Conservation (phyloP, 2,329 filamentous ascomycete species). For the Tolypocladium capitatum region DNA sequence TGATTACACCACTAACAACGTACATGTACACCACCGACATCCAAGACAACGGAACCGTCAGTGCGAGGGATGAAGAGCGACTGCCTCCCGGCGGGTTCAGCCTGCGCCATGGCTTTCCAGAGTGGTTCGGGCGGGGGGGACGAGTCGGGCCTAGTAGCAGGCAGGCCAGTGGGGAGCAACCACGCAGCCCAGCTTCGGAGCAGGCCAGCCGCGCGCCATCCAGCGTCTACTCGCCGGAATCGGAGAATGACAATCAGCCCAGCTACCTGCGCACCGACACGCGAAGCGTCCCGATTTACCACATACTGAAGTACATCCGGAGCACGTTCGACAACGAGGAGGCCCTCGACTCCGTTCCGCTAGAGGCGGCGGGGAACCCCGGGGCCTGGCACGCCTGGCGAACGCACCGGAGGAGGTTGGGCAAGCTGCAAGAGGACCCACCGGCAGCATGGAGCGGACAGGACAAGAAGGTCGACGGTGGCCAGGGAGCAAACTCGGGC, state of each 20-base stretch:
- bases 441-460: background rate
- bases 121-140: conserved; percentile 63
- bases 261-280: conserved; percentile 28
- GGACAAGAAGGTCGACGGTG: background rate
- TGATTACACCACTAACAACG: conserved; percentile 85
- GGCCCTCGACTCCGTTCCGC: conserved; percentile 64
- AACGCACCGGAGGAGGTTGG: conserved; percentile 41
- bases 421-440: conserved; percentile 13
- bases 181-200: conserved; percentile 12
- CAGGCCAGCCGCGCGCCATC: conserved; percentile 6
- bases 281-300: conserved; percentile 42
- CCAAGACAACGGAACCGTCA: conserved; percentile 62
- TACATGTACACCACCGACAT: conserved; percentile 81
- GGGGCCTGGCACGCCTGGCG: conserved; percentile 93
- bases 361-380: conserved; percentile 75
- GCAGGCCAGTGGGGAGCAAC: conserved; percentile 27
- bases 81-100: conserved; percentile 84
- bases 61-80: conserved; percentile 69
- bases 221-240: conserved; percentile 16
- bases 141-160: conserved; percentile 25
- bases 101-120: conserved; percentile 76
- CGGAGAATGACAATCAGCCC: conserved; percentile 14
- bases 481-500: background rate
- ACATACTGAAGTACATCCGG: conserved; percentile 68
- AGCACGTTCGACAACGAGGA: conserved; percentile 67